These are phyloP conservation scores for Fusarium verticillioides DNA, from an alignment of 2,329 filamentous ascomycete genomes.

Conservation along the genomic window DNA sequence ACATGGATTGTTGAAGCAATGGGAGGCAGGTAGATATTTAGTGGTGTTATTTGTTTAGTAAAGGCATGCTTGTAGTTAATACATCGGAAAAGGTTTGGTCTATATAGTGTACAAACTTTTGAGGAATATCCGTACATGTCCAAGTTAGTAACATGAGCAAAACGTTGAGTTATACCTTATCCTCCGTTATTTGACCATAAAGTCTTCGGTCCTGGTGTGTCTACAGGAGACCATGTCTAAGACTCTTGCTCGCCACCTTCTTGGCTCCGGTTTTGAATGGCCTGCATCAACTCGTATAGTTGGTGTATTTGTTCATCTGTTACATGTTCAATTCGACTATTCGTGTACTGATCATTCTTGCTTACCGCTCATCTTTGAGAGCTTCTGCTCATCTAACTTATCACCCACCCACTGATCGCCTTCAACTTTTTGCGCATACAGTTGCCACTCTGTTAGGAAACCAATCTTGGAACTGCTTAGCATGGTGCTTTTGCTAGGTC, in stretches of 20 bases:
- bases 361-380: constrained; percentile 94
- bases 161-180: not conserved
- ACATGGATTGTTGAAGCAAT: constrained; percentile 67
- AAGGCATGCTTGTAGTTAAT: constrained; percentile 5
- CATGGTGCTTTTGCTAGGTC: not conserved
- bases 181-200: not conserved
- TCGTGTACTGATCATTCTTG: not conserved
- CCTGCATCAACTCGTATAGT: constrained; percentile 92
- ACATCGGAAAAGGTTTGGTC: constrained; percentile 26
- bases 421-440: constrained; percentile 92
- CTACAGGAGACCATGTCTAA: constrained; percentile 29
- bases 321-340: not conserved
- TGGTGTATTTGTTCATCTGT: constrained; percentile 92
- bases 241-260: constrained; percentile 44
- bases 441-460: constrained; percentile 95
- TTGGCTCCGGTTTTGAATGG: constrained; percentile 65
- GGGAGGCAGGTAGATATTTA: constrained; percentile 44
- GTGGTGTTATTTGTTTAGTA: not conserved
- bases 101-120: constrained; percentile 22
- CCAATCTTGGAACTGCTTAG: constrained; percentile 72
- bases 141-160: not conserved
- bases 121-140: not conserved
- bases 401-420: constrained; percentile 87
- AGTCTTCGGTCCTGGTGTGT: not conserved
- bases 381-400: constrained; percentile 82